Evolutionary conservation across 2,329 filamentous ascomycete genomes (phyloP).

Genomic region (Zymoseptoria tritici): DNA sequence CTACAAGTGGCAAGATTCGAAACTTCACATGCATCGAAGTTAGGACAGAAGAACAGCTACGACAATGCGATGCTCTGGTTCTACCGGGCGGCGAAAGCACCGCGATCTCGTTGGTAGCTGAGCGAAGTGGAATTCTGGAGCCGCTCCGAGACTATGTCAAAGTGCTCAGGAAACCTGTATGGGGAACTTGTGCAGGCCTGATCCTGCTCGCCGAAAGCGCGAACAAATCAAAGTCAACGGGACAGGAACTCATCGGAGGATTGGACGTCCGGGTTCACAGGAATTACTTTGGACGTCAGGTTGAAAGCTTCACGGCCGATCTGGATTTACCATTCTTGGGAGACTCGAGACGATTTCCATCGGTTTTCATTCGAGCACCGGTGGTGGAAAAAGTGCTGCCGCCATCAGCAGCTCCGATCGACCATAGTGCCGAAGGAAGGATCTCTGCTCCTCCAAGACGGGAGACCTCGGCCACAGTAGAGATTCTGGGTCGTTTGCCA

Average conservation of each 20-base stretch:
- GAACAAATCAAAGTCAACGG: conserved; percentile 80
- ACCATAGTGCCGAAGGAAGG: conserved; percentile 1
- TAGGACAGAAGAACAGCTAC: conserved; percentile 64
- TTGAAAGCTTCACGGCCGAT: conserved; percentile 78
- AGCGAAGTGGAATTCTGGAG: conserved; percentile 71
- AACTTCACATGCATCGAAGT: conserved; percentile 67
- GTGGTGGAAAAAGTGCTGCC: conserved; percentile 76
- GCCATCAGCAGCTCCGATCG: not conserved
- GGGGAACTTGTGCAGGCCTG: conserved; percentile 93
- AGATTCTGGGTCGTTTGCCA: conserved; percentile 52
- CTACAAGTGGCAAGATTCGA: not conserved
- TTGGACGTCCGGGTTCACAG: conserved; percentile 83
- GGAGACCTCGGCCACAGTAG: conserved; percentile 45
- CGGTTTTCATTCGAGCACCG: conserved; percentile 89
- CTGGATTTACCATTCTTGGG: conserved; percentile 62
- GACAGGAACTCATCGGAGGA: conserved; percentile 88
- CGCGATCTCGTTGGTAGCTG: conserved; percentile 81
- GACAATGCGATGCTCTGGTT: conserved; percentile 71
- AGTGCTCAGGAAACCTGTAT: conserved; percentile 71
- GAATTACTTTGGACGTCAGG: conserved; percentile 91
- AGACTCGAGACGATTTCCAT: conserved; percentile 54
- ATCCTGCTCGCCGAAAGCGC: conserved; percentile 85
- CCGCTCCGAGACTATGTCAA: conserved; percentile 87
- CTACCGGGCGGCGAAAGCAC: conserved; percentile 95
- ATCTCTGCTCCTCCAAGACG: conserved; percentile 51